Evolutionary conservation across 768 basidiomycete species (phyloP), one percentile per base, ranked within the genome.

Genomic region (Boletus subparvulus): DNA sequence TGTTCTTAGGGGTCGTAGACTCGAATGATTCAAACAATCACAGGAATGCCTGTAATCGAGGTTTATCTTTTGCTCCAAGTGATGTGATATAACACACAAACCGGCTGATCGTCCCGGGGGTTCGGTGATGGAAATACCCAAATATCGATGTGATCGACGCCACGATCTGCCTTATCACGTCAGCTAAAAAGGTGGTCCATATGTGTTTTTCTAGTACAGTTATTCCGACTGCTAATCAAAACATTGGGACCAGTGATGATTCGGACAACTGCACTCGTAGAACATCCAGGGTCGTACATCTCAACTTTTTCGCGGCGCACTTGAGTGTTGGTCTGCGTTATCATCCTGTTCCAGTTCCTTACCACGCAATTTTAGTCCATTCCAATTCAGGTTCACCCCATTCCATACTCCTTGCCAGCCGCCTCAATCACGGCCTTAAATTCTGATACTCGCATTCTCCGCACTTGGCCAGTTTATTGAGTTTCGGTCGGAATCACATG

Each of bases 31-130:
- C n/a, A 47, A 21, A 21, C 9, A 60, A 60, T 59, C 58, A 59
- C 45, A 40, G 45, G 45, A 60, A 43, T 40, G 37, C 32, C 42
- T 4, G 14, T 12, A 42, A 54, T 54, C 53, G n/a, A 53, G 35
- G 41, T 28, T 49, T 54, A 32, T 54, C 32, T 14, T 24, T 40
- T 8, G 39, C 43, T 32, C 36, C 46, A 33, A 44, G 24, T 2
- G 32, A 50, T 46, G 59, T 61, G 60, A 56, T 50, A 59, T 53
- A 13, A 9, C 11, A 24, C 19, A 9, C 37, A 13, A 21, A 13
- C 57, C 55, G 46, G 57, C 26, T 49, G 56, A 58, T 59, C 59
- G 54, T 58, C 33, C 21, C n/a, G 21, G 50, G 53, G 47, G 50
- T 44, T 43, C 13, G 45, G 47, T 33, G 33, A 35, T 51, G 37